Percentiles rank a stretch among this genome's conserved stretches.
These are phyloP conservation scores for Lichtheimia ramosa DNA, from an alignment of 371 early-diverging fungal genomes.

Conservation along the genomic window DNA sequence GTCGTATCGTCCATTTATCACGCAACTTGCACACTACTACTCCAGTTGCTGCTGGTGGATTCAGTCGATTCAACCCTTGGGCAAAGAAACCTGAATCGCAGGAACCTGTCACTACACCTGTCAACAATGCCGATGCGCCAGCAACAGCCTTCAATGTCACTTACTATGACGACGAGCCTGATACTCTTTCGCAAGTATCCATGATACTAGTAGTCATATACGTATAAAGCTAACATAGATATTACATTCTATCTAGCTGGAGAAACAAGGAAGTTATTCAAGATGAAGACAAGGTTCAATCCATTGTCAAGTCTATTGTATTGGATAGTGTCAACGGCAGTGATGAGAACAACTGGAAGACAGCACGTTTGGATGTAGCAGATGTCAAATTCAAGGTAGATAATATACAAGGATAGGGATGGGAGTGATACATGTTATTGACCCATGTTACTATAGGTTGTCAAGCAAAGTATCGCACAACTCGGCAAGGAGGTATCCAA, in stretches of 20 bases:
- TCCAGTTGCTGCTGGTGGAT: slow-evolving; percentile 25
- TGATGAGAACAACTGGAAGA: slow-evolving; percentile 30
- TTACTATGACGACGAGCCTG: slow-evolving; percentile 2
- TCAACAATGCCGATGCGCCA: slow-evolving; percentile 5
- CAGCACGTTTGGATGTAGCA: slow-evolving; percentile 15
- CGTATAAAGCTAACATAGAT: background rate
- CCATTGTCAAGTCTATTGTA: slow-evolving; percentile 30
- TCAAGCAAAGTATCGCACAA: slow-evolving; percentile 43
- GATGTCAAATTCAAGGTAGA: slow-evolving; percentile 38
- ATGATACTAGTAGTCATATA: background rate
- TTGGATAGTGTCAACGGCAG: slow-evolving; percentile 25
- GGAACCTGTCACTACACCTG: slow-evolving; percentile 20
- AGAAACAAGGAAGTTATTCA: slow-evolving; percentile 21
- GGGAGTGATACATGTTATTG: background rate
- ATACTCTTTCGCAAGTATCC: slow-evolving; percentile 4
- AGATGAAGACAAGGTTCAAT: slow-evolving; percentile 28
- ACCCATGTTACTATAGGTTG: slow-evolving; percentile 17
- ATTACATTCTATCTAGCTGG: slow-evolving; percentile 21
- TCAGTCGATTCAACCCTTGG: slow-evolving; percentile 49
- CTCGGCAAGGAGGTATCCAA: slow-evolving; percentile 45
- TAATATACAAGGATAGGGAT: background rate
- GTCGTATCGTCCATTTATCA: slow-evolving; percentile 7
- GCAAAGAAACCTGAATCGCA: slow-evolving; percentile 29
- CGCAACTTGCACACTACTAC: slow-evolving; percentile 25
- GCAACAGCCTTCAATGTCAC: slow-evolving; percentile 5